These are phyloP conservation scores for Echeveria elegans DNA, from an alignment of 164 flowering plant genomes.

Conservation along the genomic window DNA sequence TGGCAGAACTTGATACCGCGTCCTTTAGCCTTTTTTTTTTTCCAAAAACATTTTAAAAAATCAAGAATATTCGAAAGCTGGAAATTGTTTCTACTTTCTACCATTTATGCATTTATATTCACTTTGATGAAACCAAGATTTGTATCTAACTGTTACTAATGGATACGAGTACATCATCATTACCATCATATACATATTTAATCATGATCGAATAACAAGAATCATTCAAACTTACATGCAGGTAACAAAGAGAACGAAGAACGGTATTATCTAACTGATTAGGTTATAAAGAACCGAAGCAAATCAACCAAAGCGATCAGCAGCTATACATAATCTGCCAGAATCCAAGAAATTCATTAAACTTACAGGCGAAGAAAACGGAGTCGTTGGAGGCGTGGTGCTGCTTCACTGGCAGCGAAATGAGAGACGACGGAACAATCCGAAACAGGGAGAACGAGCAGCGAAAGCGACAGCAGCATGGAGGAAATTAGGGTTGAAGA, in stretches of 20 bases:
- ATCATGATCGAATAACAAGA: not conserved
- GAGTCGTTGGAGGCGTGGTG: conserved; percentile 20
- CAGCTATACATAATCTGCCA: not conserved
- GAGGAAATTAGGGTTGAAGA: not conserved
- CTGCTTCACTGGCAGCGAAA: conserved; percentile 30
- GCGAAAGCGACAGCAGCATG: not conserved
- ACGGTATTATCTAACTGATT: too few relatives aligned
- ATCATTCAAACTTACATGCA: not conserved
- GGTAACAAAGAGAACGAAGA: not conserved
- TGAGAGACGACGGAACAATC: conserved; percentile 23
- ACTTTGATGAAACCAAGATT: not conserved
- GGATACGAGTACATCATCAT: too few relatives aligned
- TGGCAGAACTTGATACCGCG: conserved; percentile 73
- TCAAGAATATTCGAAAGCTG: not conserved
- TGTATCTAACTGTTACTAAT: not conserved
- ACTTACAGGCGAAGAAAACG: conserved; percentile 19
- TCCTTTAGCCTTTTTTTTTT: conserved; percentile 29
- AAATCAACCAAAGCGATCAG: too few relatives aligned
- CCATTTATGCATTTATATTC: not conserved
- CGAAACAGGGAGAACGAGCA: conserved; percentile 10
- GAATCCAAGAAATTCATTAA: not conserved
- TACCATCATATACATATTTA: not conserved
- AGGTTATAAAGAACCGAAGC: not conserved
- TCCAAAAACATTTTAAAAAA: not conserved
- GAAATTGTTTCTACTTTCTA: not conserved